Conservation (phyloP, 177 flowering plant species). For the Vitis hybrid region DNA sequence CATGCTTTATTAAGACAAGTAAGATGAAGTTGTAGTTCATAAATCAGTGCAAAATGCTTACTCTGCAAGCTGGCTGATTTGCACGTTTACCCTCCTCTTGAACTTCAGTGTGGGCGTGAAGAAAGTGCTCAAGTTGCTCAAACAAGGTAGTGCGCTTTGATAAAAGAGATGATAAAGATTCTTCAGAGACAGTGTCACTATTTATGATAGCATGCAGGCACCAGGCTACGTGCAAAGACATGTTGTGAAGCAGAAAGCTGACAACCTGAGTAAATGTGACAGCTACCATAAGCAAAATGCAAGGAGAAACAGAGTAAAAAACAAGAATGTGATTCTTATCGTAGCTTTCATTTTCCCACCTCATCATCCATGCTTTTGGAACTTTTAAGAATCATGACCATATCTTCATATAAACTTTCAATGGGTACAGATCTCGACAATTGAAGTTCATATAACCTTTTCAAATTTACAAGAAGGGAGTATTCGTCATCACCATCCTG, state of each 20-base stretch:
- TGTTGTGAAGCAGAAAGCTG: slow-evolving; percentile 79
- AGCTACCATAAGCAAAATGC: slow-evolving; percentile 10
- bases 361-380: slow-evolving; percentile 67
- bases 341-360: slow-evolving; percentile 42
- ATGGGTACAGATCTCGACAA: slow-evolving; percentile 61
- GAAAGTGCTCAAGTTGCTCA: slow-evolving; percentile 59
- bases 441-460: slow-evolving; percentile 92
- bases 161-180: slow-evolving; percentile 60
- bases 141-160: slow-evolving; percentile 67
- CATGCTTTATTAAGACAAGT: neutral
- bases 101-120: slow-evolving; percentile 32
- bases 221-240: slow-evolving; percentile 87
- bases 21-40: slow-evolving; percentile 1
- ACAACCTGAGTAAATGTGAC: slow-evolving; percentile 54
- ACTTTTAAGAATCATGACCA: slow-evolving; percentile 41
- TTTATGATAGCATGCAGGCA: slow-evolving; percentile 57
- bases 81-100: slow-evolving; percentile 37
- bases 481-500: slow-evolving; percentile 96
- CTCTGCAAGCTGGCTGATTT: slow-evolving; percentile 72
- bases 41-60: slow-evolving; percentile 27
- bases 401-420: slow-evolving; percentile 65
- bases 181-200: slow-evolving; percentile 59
- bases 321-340: neutral
- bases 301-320: slow-evolving; percentile 2
- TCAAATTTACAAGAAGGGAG: slow-evolving; percentile 85